A percentile compares a stretch with the other conserved stretches of the same genome.
Conservation (phyloP, 1,139 yeast species). For the Trichomonascaceae sp. region DNA sequence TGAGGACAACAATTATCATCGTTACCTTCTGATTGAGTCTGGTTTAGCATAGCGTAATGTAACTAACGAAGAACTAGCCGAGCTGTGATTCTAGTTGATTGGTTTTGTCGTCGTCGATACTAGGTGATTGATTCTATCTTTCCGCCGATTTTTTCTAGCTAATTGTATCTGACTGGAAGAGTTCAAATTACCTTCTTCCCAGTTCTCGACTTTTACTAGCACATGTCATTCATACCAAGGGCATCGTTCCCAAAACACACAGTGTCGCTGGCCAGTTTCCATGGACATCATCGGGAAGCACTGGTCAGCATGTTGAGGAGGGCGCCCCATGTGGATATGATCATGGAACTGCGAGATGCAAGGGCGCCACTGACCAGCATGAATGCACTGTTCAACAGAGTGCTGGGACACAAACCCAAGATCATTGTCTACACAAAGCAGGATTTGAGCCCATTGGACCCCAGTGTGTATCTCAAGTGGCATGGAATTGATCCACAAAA, state of each 20-base stretch:
- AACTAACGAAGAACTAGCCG: too few relatives aligned
- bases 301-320: slow-evolving; percentile 53
- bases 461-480: slow-evolving; percentile 35
- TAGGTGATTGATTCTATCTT: too few relatives aligned
- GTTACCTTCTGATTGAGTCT: not conserved
- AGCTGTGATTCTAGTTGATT: too few relatives aligned
- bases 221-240: slow-evolving; percentile 19
- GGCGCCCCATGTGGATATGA: slow-evolving; percentile 69
- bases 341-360: slow-evolving; percentile 76
- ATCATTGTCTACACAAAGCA: slow-evolving; percentile 57
- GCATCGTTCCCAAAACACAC: slow-evolving; percentile 45
- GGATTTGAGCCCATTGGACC: slow-evolving; percentile 29
- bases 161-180: too few relatives aligned
- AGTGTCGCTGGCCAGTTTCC: slow-evolving; percentile 63
- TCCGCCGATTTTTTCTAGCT: too few relatives aligned
- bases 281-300: slow-evolving; percentile 85
- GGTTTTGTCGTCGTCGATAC: too few relatives aligned
- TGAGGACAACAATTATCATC: not conserved
- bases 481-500: slow-evolving; percentile 29
- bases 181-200: too few relatives aligned
- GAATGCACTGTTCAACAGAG: slow-evolving; percentile 65
- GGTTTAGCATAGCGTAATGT: too few relatives aligned
- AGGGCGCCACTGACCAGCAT: slow-evolving; percentile 81
- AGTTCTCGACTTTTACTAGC: too few relatives aligned
- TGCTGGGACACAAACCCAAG: slow-evolving; percentile 45